These are phyloP conservation scores for Crucibulum laeve DNA, from an alignment of 768 basidiomycete species.

Conservation along the genomic window DNA sequence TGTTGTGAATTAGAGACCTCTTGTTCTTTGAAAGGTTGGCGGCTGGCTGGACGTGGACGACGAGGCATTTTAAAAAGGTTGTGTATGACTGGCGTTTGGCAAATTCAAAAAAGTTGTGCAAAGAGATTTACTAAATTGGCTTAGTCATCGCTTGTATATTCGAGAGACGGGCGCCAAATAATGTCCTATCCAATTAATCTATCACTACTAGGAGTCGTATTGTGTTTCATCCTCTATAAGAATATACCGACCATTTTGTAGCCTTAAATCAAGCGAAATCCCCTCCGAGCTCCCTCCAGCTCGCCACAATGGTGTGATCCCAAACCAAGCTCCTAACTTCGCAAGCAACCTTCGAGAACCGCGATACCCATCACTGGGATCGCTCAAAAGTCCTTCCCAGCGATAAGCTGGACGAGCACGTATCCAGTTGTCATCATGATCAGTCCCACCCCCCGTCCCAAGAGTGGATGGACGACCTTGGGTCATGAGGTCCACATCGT, in stretches of 20 bases:
- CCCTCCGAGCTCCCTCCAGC: conserved; percentile 46
- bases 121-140: background rate
- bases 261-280: conserved; percentile 52
- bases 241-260: conserved; percentile 58
- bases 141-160: conserved; percentile 2
- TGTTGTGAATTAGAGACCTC: no score
- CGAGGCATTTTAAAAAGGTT: conserved; percentile 18
- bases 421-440: conserved; percentile 60
- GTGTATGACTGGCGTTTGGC: background rate
- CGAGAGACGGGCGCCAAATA: background rate
- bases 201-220: no score
- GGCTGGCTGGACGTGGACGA: conserved; percentile 16
- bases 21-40: conserved; percentile 7
- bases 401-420: conserved; percentile 58
- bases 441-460: conserved; percentile 68
- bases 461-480: conserved; percentile 47
- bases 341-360: conserved; percentile 36
- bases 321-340: conserved; percentile 67
- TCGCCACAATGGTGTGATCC: conserved; percentile 61
- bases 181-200: no score
- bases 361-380: conserved; percentile 32
- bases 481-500: conserved; percentile 53
- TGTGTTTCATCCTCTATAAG: conserved; percentile 23
- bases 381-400: conserved; percentile 67
- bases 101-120: background rate